Evolutionary conservation across 1,284 basidiomycete species (phyloP).

Genomic region (Uromyces viciae-fabae): DNA sequence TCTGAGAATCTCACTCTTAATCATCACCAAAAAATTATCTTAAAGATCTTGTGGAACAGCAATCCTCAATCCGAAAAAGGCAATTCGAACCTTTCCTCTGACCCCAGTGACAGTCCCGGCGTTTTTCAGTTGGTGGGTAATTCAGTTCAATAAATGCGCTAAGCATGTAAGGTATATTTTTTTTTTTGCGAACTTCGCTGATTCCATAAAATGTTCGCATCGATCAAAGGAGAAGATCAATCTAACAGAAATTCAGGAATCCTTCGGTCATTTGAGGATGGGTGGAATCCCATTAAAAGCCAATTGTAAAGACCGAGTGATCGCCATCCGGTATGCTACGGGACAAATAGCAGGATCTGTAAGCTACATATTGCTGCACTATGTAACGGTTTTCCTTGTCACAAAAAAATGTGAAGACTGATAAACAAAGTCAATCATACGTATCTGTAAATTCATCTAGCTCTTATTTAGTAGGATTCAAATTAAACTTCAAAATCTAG

Average conservation of each 20-base stretch:
- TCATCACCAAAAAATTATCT: constrained; percentile 1
- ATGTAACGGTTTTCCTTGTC: background rate
- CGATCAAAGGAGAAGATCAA: constrained; percentile 24
- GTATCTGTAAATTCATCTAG: background rate
- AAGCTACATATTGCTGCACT: background rate
- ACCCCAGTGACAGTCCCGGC: background rate
- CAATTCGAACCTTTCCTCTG: background rate
- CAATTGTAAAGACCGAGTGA: constrained; percentile 28
- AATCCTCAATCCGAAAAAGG: background rate
- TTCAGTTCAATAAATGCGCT: background rate
- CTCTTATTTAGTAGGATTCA: constrained; percentile 31
- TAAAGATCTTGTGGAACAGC: constrained; percentile 23
- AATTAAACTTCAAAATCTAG: constrained; percentile 25
- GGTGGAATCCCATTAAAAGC: constrained; percentile 35
- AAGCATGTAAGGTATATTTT: background rate
- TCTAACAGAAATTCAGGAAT: constrained; percentile 17
- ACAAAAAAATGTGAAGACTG: background rate
- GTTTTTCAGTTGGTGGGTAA: background rate
- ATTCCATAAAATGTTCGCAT: background rate
- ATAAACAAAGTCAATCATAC: background rate
- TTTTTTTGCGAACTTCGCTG: background rate
- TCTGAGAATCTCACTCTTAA: background rate
- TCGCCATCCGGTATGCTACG: constrained; percentile 29
- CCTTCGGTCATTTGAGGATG: constrained; percentile 10
- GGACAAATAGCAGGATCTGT: constrained; percentile 5